Evolutionary conservation across 2,329 filamentous ascomycete genomes (phyloP).

Genomic region (Ceratocystis harringtonii): DNA sequence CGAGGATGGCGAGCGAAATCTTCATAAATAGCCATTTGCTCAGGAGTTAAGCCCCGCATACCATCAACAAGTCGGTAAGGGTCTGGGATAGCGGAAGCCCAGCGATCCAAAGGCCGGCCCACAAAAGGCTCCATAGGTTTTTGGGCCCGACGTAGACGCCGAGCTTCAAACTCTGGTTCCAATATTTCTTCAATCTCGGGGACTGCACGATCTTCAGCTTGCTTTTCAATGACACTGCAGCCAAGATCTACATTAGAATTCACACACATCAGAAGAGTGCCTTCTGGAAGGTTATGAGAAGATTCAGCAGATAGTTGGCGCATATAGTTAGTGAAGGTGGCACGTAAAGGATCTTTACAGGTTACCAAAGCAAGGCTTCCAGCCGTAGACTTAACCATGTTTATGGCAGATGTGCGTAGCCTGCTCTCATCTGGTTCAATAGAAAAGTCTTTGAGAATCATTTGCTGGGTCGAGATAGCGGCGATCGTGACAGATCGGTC

Average conservation of each 20-base stretch:
- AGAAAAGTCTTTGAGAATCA: conserved; percentile 91
- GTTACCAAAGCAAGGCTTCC: conserved; percentile 93
- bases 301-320: conserved; percentile 53
- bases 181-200: conserved; percentile 93
- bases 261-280: conserved; percentile 94
- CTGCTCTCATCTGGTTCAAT: conserved; percentile 83
- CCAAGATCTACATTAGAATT: conserved; percentile 93
- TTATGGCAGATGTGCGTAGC: conserved; percentile 72
- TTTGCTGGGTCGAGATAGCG: conserved; percentile 87
- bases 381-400: conserved; percentile 87
- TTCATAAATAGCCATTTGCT: conserved; percentile 92
- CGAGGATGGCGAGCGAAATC: conserved; percentile 83
- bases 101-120: conserved; percentile 67
- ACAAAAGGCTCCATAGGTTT: conserved; percentile 74
- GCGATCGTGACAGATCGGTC: conserved; percentile 96
- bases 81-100: conserved; percentile 86
- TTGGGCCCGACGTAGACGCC: conserved; percentile 58
- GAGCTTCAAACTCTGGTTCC: conserved; percentile 60
- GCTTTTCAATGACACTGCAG: conserved; percentile 86
- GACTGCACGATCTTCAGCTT: conserved; percentile 82
- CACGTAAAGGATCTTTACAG: conserved; percentile 88
- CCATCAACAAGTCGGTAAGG: conserved; percentile 74
- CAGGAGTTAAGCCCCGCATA: conserved; percentile 59
- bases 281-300: conserved; percentile 75
- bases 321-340: conserved; percentile 96